Base-by-base conservation (phyloP, 2,329 filamentous ascomycete genomes). In the Catunica adiposa region DNA sequence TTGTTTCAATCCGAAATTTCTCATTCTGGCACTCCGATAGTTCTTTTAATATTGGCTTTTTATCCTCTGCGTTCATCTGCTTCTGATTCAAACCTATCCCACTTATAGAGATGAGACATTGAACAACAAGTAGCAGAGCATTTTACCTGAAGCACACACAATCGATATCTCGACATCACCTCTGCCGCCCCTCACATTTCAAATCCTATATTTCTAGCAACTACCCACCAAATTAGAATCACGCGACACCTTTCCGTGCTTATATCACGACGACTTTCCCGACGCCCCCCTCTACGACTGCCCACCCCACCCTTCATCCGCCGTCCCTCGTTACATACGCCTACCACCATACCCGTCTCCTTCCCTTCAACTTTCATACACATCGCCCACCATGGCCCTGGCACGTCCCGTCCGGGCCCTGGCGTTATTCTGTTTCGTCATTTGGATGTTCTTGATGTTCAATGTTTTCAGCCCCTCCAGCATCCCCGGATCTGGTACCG, bases 351-450 rank as follows among this genome's bases (percentile, higher is more conserved):
- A n/a, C n/a, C n/a, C n/a, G n/a, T n/a, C n/a, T n/a, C 37, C 23
- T 29, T 42, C 14, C 40, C 48, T 25, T 23, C 22, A 26, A 46
- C 59, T 59, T 34, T 15, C 44, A 23, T 42, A 48, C 44, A 25
- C 44, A 25, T 48, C 3, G 2, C 44, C 44, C 23, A 78, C 63
- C 61, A 95, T 95, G 89, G 86, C 84, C 64, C 75, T 95, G 66
- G 86, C 88, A 65, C 83, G 83, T 73, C 86, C 88, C 57, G 83
- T 95, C 66, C 82, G 89, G 70, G 80, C 85, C 64, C 73, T 95
- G 65, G 84, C 80, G 62, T 76, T 85, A 61, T 73, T 80, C 60
- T 86, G 83, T 61, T 71, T 86, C 63, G 68, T 85, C 59, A 71
- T 94, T 61, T 85, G 87, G 73, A 74, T 86, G 60, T 89, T 89